Evolutionary conservation across 441 rosid genomes (phyloP), one percentile per base, ranked within the genome.

Genomic region (Bruguiera hainesii): DNA sequence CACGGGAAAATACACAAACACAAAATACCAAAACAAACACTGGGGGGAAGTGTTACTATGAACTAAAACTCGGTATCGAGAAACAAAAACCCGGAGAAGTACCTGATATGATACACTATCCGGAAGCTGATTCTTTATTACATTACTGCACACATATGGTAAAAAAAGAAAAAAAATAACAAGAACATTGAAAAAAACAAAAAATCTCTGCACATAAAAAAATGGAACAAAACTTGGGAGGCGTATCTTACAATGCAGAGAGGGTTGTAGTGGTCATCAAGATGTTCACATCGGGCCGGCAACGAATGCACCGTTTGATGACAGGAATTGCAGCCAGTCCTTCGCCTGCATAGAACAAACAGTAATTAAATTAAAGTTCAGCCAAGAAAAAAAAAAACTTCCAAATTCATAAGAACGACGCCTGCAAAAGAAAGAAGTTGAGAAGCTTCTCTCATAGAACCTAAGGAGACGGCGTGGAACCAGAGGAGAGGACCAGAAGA

Each of bases 401-500:
- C 3, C 48, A 11, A 42, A 42, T 42, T 42, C 48, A 42, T 3
- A 42, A 42, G 18, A 16, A 28, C 11, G 29, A 49, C 16, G 19
- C 26, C 18, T 13, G 3, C 5, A 10, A 37, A 46, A 37, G 35
- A 52, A 59, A 25, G 19, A 55, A 26, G 25, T 50, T 26, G 33
- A 61, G 48, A 42, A 37, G 4, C 16, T 42, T 42, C 18, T 42
- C 48, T 21, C 57, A 3, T 25, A 13, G 48, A 8, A 89, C 92
- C 97, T 82, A 94, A 79, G 42, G 99, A 94, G 60, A 89, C 97
- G 66, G 97, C 97, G 75, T 89, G 99, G 80, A 94, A 89, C 96
- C 99, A 94, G 69, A 91, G 71, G 61, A 94, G 96, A 0, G 76
- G 82, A 26, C 96, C 97, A 4, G 90, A 75, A 0, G 94, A 92